These are phyloP conservation scores for Starmerella lactis-condensi DNA, from an alignment of 805 yeast genomes.

Conservation along the genomic window DNA sequence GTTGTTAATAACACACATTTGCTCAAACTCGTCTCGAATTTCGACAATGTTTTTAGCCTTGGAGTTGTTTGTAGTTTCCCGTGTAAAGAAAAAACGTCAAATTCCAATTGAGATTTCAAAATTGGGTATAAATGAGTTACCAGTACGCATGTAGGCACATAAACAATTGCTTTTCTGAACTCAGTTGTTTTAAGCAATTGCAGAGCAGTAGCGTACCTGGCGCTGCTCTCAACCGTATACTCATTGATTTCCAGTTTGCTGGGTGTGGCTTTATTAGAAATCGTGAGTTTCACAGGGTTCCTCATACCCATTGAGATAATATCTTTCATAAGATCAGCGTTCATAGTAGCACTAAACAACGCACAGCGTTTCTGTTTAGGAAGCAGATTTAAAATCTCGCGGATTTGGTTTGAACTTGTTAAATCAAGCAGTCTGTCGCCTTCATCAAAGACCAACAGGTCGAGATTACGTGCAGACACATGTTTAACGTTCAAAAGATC, in stretches of 20 bases:
- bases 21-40: slow-evolving; percentile 31
- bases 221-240: too few relatives aligned
- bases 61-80: slow-evolving; percentile 77
- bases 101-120: slow-evolving; percentile 7
- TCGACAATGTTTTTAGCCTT: slow-evolving; percentile 50
- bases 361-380: slow-evolving; percentile 93
- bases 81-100: slow-evolving; percentile 46
- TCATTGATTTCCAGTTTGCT: slow-evolving; percentile 36
- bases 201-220: slow-evolving; percentile 43
- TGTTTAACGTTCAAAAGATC: slow-evolving; percentile 45
- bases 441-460: slow-evolving; percentile 69
- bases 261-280: slow-evolving; percentile 35
- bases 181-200: slow-evolving; percentile 34
- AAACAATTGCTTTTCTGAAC: slow-evolving; percentile 69
- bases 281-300: slow-evolving; percentile 77
- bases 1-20: slow-evolving; percentile 67
- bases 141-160: slow-evolving; percentile 75
- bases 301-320: slow-evolving; percentile 79
- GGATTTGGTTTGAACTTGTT: slow-evolving; percentile 53
- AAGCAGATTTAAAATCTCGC: slow-evolving; percentile 42
- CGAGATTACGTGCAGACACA: slow-evolving; percentile 46
- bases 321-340: slow-evolving; percentile 50
- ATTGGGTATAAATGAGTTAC: slow-evolving; percentile 45
- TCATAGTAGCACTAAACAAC: slow-evolving; percentile 79
- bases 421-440: slow-evolving; percentile 77